A percentile compares a stretch with the other conserved stretches of the same genome.
Conservation (phyloP, 192 early-diverging fungal genomes). For the Backusella psychrophila region DNA sequence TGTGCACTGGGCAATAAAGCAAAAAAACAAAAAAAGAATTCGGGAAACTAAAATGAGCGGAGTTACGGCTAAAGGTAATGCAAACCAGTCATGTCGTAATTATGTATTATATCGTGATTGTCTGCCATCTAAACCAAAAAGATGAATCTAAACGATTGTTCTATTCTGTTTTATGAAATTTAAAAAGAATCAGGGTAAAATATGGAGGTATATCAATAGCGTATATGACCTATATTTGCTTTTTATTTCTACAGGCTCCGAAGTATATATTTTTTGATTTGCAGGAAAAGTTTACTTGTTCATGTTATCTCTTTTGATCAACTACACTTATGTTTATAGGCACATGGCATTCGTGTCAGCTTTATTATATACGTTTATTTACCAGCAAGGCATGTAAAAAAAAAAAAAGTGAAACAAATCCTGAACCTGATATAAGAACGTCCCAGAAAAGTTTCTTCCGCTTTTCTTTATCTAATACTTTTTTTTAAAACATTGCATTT, state of each 20-base stretch:
- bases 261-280: not conserved
- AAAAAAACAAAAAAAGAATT: too few species aligned
- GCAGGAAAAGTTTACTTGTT: not conserved
- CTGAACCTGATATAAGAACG: not conserved
- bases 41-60: not conserved
- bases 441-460: not conserved
- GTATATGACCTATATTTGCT: not conserved
- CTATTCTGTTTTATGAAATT: not conserved
- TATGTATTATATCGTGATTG: not conserved
- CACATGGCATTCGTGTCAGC: not conserved
- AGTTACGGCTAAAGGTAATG: slow-evolving; percentile 1
- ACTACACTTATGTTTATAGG: not conserved
- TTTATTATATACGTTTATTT: not conserved
- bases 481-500: not conserved
- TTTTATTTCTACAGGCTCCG: too few species aligned
- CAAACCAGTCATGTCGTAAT: not conserved
- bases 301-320: not conserved
- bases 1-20: not conserved
- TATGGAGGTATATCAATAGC: not conserved
- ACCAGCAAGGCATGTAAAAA: not conserved
- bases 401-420: not conserved
- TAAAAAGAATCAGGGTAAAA: not conserved
- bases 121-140: not conserved
- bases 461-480: not conserved
- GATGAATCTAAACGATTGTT: not conserved